These are phyloP conservation scores for Ascomycota sp. DNA, from an alignment of 2,329 filamentous ascomycete genomes.

Conservation along the genomic window DNA sequence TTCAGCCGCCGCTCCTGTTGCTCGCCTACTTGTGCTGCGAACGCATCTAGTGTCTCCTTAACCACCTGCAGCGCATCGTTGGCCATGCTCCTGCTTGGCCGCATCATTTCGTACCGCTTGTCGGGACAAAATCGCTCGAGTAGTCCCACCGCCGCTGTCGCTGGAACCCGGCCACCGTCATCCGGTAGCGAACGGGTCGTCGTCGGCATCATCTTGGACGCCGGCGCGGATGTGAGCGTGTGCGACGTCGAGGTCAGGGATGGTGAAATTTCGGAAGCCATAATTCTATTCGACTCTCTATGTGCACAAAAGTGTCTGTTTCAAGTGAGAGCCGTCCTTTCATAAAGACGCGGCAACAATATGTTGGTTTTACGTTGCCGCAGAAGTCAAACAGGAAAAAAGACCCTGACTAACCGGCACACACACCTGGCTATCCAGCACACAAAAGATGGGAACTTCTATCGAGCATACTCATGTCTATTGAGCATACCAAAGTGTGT, in stretches of 20 bases:
- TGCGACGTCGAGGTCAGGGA: conserved; percentile 44
- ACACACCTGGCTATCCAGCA: too few relatives aligned
- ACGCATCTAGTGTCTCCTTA: conserved; percentile 61
- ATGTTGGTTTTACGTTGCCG: too few relatives aligned
- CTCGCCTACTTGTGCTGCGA: conserved; percentile 54
- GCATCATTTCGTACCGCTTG: conserved; percentile 56
- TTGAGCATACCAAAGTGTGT: too few relatives aligned
- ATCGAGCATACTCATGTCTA: too few relatives aligned
- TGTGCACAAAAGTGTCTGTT: not conserved
- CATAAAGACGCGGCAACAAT: too few relatives aligned
- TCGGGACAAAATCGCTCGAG: conserved; percentile 34
- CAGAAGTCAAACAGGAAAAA: too few relatives aligned
- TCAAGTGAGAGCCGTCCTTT: too few relatives aligned
- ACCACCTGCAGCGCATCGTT: conserved; percentile 51
- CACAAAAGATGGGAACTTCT: too few relatives aligned
- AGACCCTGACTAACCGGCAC: too few relatives aligned
- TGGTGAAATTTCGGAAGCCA: conserved; percentile 27
- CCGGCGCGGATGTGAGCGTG: conserved; percentile 33
- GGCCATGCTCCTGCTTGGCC: conserved; percentile 46
- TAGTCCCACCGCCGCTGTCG: conserved; percentile 11
- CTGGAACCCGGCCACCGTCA: not conserved
- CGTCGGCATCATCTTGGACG: conserved; percentile 13
- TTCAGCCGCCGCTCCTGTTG: conserved; percentile 50
- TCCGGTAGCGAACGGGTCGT: conserved; percentile 21
- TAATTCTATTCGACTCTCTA: conserved; percentile 3